Conservation (phyloP, 1,139 yeast species). For the Schwanniomyces etchellsii region DNA sequence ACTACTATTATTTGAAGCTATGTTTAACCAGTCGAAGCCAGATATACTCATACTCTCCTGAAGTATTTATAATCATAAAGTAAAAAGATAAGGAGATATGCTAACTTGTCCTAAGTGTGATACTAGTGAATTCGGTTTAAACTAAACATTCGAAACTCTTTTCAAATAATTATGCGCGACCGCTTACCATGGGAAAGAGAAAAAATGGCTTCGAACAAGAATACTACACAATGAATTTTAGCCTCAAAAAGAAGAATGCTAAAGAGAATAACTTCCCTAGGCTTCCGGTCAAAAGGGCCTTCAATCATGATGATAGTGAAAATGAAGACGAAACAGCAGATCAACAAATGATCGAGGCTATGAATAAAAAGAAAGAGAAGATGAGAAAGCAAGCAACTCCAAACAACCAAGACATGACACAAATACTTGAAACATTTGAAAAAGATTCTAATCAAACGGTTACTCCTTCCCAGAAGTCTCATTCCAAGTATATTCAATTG, state of each 20-base stretch:
- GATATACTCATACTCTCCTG: conserved; percentile 6
- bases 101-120: too few relatives aligned
- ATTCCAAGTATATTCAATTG: conserved; percentile 7
- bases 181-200: too few relatives aligned
- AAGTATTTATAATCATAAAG: conserved; percentile 10
- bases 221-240: conserved; percentile 7
- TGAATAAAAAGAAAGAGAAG: conserved; percentile 6
- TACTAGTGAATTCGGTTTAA: too few relatives aligned
- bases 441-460: conserved; percentile 1
- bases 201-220: too few relatives aligned
- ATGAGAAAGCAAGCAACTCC: conserved; percentile 4
- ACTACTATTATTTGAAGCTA: conserved; percentile 9
- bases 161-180: too few relatives aligned
- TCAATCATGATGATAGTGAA: conserved; percentile 1
- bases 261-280: not conserved
- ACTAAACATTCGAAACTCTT: too few relatives aligned
- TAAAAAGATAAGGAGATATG: too few relatives aligned
- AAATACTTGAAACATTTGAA: conserved; percentile 1
- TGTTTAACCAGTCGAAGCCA: conserved; percentile 21
- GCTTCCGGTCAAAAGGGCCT: not conserved
- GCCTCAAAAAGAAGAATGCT: conserved; percentile 6
- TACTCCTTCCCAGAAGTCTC: not conserved
- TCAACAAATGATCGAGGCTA: conserved; percentile 1
- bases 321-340: conserved; percentile 1
- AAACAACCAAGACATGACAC: conserved; percentile 3